A percentile compares a stretch with the other conserved stretches of the same genome.
These are phyloP conservation scores for Monosporascus cannonballus DNA, from an alignment of 2,329 filamentous ascomycete species.

Conservation along the genomic window DNA sequence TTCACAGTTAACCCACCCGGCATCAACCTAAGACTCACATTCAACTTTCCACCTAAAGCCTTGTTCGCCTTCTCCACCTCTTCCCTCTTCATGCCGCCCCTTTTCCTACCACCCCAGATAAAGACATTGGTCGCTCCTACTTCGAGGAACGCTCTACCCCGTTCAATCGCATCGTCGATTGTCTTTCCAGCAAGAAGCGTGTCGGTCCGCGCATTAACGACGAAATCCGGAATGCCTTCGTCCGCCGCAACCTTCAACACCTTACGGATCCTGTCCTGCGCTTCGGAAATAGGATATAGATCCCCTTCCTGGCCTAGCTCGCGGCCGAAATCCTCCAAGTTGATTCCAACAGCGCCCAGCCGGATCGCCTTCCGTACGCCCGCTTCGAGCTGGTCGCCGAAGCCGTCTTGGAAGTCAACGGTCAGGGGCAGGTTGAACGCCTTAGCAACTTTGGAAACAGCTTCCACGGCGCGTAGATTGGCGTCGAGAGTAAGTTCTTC, in stretches of 20 bases:
- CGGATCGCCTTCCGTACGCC: constrained; percentile 34
- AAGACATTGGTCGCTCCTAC: constrained; percentile 47
- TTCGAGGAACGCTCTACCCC: constrained; percentile 41
- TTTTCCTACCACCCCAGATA: constrained; percentile 33
- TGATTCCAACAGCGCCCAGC: constrained; percentile 43
- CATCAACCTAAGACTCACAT: constrained; percentile 8
- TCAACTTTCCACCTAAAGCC: constrained; percentile 34
- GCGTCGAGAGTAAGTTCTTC: constrained; percentile 34
- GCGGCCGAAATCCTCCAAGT: constrained; percentile 44
- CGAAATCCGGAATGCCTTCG: constrained; percentile 40
- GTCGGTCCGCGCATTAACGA: constrained; percentile 45
- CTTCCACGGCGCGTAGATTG: constrained; percentile 35
- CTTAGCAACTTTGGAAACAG: constrained; percentile 30
- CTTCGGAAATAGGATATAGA: constrained; percentile 33
- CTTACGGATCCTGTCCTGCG: constrained; percentile 32
- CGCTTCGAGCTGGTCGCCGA: constrained; percentile 31
- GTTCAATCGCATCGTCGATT: constrained; percentile 31
- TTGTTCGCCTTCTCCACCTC: constrained; percentile 34
- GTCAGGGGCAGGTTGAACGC: constrained; percentile 33
- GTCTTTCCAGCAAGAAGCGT: constrained; percentile 24
- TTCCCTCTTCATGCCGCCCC: constrained; percentile 23
- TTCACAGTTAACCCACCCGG: constrained; percentile 22
- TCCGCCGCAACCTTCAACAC: constrained; percentile 30
- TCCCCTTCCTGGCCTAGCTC: constrained; percentile 15
- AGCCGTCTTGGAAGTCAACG: constrained; percentile 49